These are phyloP conservation scores for Cenococcum geophilum DNA, from an alignment of 495 filamentous ascomycete genomes.

Conservation along the genomic window DNA sequence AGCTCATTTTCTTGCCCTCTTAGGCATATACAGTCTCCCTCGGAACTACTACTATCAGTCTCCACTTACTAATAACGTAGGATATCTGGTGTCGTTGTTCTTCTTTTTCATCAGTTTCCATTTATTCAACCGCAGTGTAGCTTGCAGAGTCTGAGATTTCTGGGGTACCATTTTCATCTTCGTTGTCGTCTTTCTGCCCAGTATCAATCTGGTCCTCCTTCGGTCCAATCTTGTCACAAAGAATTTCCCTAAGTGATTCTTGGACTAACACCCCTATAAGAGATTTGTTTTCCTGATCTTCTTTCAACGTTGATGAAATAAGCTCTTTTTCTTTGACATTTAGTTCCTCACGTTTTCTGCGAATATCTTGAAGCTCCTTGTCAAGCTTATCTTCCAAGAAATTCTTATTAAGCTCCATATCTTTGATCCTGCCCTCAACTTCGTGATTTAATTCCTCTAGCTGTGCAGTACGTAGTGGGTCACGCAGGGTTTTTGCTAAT, in stretches of 20 bases:
- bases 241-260: conserved; percentile 33
- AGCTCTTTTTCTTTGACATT: conserved; percentile 28
- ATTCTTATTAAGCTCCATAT: conserved; percentile 43
- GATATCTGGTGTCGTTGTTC: no score
- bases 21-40: no score
- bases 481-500: no score
- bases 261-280: conserved; percentile 38
- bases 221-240: conserved; percentile 9
- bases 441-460: conserved; percentile 39
- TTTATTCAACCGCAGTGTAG: no score
- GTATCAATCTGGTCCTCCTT: background rate
- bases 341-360: no score
- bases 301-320: conserved; percentile 29
- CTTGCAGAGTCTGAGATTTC: no score
- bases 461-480: conserved; percentile 34
- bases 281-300: conserved; percentile 35
- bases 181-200: background rate
- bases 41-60: no score
- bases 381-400: conserved; percentile 39
- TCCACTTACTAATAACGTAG: no score
- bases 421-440: conserved; percentile 36
- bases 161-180: background rate
- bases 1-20: no score
- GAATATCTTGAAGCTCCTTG: conserved; percentile 9
- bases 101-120: no score